A percentile compares a stretch with the other conserved stretches of the same genome.
Evolutionary conservation across 352 stramenopile genomes (phyloP).

Genomic region (Phytophthora melonis): DNA sequence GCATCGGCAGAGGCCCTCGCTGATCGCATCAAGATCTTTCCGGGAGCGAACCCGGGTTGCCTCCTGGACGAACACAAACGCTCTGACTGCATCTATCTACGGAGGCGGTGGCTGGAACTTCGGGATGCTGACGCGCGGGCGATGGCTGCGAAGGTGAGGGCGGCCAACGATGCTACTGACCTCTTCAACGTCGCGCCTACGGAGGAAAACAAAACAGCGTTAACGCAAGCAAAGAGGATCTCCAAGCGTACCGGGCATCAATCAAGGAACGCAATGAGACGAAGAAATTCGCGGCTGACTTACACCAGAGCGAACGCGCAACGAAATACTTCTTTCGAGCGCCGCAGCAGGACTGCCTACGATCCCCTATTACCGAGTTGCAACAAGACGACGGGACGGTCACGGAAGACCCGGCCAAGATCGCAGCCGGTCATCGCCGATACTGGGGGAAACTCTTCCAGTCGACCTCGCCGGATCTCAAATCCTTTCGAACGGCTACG

Average conservation of each 20-base stretch:
- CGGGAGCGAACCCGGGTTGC: constrained; percentile 19
- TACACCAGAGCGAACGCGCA: constrained; percentile 15
- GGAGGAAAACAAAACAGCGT: not conserved
- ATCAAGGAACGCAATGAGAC: constrained; percentile 16
- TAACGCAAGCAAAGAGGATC: constrained; percentile 1
- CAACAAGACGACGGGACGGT: constrained; percentile 1
- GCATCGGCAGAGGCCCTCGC: not conserved
- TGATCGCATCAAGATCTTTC: constrained; percentile 6
- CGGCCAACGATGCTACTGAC: constrained; percentile 13
- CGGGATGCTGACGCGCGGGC: not conserved
- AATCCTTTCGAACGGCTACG: not conserved
- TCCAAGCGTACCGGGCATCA: not conserved
- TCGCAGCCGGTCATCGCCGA: constrained; percentile 4
- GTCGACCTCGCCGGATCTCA: constrained; percentile 25
- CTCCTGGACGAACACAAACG: constrained; percentile 29
- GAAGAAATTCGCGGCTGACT: constrained; percentile 26
- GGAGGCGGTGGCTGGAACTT: constrained; percentile 12
- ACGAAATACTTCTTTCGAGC: constrained; percentile 22
- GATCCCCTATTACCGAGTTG: constrained; percentile 8
- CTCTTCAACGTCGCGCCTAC: constrained; percentile 5
- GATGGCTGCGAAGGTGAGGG: not conserved
- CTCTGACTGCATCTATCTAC: constrained; percentile 21
- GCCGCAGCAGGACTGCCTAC: constrained; percentile 14
- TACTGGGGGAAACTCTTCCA: constrained; percentile 16
- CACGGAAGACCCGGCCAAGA: constrained; percentile 9